Base-by-base conservation (phyloP, 176 grass and related monocot species). In the Alopecurus myosuroides region DNA sequence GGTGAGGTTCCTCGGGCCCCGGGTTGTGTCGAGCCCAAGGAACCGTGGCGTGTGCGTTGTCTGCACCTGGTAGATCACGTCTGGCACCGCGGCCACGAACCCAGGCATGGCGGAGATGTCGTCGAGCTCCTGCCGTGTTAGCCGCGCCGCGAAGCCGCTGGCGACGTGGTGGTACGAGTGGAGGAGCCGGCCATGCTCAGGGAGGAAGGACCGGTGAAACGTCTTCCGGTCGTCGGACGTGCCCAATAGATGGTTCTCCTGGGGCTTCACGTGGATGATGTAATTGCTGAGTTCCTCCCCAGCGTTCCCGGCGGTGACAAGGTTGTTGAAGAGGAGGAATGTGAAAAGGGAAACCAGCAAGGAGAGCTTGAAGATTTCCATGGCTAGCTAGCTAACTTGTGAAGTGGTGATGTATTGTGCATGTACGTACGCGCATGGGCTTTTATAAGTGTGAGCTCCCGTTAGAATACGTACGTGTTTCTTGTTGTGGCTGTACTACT, bases 41-140 rank as follows among this genome's bases (percentile, higher is more conserved):
- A 89, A 89, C 28, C 13, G 51, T 13, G 82, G 88, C 11, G 88
- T 74, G 78, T 84, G 82, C 49, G 88, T 89, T 18, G 88, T 89
- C 50, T 74, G 56, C 20, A 77, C n/a, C 20, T 30, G 11, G 29
- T 81, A 73, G 2, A 56, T 67, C 12, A 65, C 35, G 56, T 86
- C 58, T 11, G 58, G 77, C 25, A 68, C 22, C 5, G 83, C 83
- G 3, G 61, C n/a, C 1, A 76, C 5, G 49, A 90, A 90, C 12
- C 77, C 77, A 9, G 79, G 67, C 29, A 69, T 81, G 44, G 48
- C 52, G 41, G 34, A 45, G 53, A 90, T 4, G 22, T 5, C 31
- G 1, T 53, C 25, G 23, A 90, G 83, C 88, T 90, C 82, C 26
- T 2, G 8, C 29, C 26, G 39, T 4, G 83, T 85, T 11, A 90